Base-by-base conservation (phyloP, 768 basidiomycete genomes). In the Udeniomyces megalosporus region DNA sequence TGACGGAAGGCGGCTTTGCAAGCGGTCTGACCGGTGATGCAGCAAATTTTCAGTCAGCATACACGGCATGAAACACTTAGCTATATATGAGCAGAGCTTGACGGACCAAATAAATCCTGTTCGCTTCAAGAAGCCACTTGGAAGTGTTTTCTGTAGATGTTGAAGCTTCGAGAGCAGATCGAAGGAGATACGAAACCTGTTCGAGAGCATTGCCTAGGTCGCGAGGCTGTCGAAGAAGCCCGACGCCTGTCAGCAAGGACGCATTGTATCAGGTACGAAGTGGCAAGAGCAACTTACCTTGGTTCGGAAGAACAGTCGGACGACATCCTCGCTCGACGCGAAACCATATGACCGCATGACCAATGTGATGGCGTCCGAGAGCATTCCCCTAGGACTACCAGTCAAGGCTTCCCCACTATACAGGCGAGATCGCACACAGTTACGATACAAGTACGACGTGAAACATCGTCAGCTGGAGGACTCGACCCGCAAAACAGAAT, bases 281-380 rank as follows among this genome's bases (percentile, higher is more conserved):
- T 11, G 15, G 34, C 29, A 28, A 52, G 1, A 1, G 26, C 6
- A 11, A 59, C 71, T 48, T 31, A 77, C 75, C 65, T 75, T 78
- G 29, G 79, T 76, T 47, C 85, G 80, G 80, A 96, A 92, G 76
- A 95, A 95, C 2, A 82, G 78, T 42, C 92, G 80, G 66, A 90
- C 80, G 22, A 83, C 74, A 69, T 95, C 91, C 70, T 90, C 82
- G 66, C 83, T 78, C 60, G 80, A 69, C 10, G 74, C 77, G 68
- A 84, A 76, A 20, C 77, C 77, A 31, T 77, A 68, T 58, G 80
- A 77, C 42, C 77, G 75, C 82, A 89, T 86, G 69, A 83, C 87
- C 3, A 75, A 73, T 51, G 80, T 77, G 28, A 92, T 82, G 0
- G 82, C 79, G 49, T 88, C 68, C 26, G 68, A 82, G 47, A 84